Conservation (phyloP, 257 asterid genomes). For the Avicennia marina region DNA sequence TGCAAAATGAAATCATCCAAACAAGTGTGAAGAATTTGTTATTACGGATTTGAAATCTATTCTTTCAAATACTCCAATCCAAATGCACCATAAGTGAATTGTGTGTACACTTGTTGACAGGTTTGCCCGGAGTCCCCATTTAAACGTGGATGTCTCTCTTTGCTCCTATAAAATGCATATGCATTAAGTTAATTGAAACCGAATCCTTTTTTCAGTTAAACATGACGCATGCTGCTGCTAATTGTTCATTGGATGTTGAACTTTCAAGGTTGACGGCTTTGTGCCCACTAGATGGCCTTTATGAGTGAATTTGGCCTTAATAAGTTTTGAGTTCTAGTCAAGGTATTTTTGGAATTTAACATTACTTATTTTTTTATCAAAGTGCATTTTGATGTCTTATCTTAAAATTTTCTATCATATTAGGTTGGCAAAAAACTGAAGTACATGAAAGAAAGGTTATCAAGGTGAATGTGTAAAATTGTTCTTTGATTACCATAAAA, state of each 20-base stretch:
- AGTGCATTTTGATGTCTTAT: no score
- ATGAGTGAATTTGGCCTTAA: slow-evolving; percentile 79
- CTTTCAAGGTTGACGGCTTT: slow-evolving; percentile 50
- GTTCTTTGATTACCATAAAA: background rate
- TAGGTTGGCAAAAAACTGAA: background rate
- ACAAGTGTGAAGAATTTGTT: no score
- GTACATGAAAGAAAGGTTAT: background rate
- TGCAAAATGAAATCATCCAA: no score
- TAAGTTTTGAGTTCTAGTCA: slow-evolving; percentile 67
- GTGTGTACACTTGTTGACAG: no score
- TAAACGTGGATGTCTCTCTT: background rate
- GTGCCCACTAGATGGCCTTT: slow-evolving; percentile 81
- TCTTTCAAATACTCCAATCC: no score
- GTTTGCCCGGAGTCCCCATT: no score
- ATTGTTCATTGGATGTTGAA: slow-evolving; percentile 30
- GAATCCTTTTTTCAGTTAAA: slow-evolving; percentile 22
- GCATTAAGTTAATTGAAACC: background rate
- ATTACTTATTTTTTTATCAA: background rate
- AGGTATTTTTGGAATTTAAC: slow-evolving; percentile 35
- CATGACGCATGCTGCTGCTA: slow-evolving; percentile 26
- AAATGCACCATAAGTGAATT: no score
- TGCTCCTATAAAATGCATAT: background rate
- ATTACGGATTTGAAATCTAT: no score
- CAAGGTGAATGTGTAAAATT: background rate
- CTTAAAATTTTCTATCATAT: background rate